Evolutionary conservation across 2,329 filamentous ascomycete species (phyloP).

Genomic region (Chaetomiaceae sp.): DNA sequence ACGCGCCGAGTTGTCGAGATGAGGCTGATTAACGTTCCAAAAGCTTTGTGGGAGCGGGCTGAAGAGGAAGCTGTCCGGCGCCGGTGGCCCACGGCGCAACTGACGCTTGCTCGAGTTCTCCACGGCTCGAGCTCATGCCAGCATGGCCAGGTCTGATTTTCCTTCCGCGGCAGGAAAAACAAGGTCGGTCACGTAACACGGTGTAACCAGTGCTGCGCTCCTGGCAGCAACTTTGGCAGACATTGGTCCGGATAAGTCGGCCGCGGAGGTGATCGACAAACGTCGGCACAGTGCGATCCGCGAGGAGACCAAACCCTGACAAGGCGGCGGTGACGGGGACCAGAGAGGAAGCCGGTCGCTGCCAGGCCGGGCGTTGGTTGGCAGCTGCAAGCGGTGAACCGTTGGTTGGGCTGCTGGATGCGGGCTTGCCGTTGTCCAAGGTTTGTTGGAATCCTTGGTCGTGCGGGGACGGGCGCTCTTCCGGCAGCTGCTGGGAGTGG

Average conservation of each 20-base stretch:
- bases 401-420: too few species aligned
- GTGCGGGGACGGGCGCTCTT: too few species aligned
- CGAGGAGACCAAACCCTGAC: too few species aligned
- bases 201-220: constrained; percentile 15
- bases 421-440: too few species aligned
- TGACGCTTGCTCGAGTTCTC: constrained; percentile 4
- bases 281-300: constrained; percentile 12
- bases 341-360: neutral
- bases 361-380: neutral
- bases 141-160: constrained; percentile 2
- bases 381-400: too few species aligned
- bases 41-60: neutral
- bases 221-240: neutral
- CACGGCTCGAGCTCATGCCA: neutral
- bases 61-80: too few species aligned
- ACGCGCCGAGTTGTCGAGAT: neutral
- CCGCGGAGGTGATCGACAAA: constrained; percentile 5
- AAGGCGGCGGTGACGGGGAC: neutral
- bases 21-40: neutral
- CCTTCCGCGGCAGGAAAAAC: neutral
- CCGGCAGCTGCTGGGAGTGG: too few species aligned
- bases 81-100: constrained; percentile 11
- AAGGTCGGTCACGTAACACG: constrained; percentile 14
- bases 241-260: constrained; percentile 10
- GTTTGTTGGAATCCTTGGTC: too few species aligned